Percentiles rank a stretch among this genome's conserved stretches.
phyloP scores from a whole-genome alignment of 768 basidiomycete species.

The Mycena rebaudengoi region DNA sequence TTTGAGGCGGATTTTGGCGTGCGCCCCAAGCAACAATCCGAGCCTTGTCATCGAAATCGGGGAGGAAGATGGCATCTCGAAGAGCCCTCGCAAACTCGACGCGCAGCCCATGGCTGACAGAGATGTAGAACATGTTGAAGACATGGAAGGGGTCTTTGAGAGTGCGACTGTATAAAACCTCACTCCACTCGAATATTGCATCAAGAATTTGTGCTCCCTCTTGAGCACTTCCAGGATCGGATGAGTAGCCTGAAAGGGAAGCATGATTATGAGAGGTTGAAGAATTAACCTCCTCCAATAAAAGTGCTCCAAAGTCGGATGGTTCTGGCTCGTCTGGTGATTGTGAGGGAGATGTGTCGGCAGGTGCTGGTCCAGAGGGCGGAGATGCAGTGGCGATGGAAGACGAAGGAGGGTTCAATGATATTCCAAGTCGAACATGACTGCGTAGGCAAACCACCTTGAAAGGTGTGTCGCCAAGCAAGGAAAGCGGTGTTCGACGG shows the following conservation, averaged over 20 bases:
- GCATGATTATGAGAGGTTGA: not conserved
- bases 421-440: not conserved
- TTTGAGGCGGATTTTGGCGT: conserved; percentile 32
- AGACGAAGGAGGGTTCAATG: not conserved
- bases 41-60: conserved; percentile 30
- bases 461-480: not conserved
- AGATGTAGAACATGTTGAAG: conserved; percentile 30
- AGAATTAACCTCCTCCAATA: not conserved
- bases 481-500: not conserved
- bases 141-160: conserved; percentile 35
- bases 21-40: conserved; percentile 33
- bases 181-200: too few species aligned
- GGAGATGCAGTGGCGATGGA: too few species aligned
- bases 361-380: too few species aligned
- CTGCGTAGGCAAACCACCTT: not conserved
- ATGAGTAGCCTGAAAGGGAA: too few species aligned
- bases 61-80: conserved; percentile 35
- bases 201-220: too few species aligned
- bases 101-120: not conserved
- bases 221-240: too few species aligned
- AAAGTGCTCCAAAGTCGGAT: not conserved
- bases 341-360: not conserved
- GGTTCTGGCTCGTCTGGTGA: not conserved
- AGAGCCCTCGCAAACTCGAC: conserved; percentile 32
- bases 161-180: conserved; percentile 20